These are phyloP conservation scores for Komagataea norvegica DNA, from an alignment of 1,139 yeast species.

Conservation along the genomic window DNA sequence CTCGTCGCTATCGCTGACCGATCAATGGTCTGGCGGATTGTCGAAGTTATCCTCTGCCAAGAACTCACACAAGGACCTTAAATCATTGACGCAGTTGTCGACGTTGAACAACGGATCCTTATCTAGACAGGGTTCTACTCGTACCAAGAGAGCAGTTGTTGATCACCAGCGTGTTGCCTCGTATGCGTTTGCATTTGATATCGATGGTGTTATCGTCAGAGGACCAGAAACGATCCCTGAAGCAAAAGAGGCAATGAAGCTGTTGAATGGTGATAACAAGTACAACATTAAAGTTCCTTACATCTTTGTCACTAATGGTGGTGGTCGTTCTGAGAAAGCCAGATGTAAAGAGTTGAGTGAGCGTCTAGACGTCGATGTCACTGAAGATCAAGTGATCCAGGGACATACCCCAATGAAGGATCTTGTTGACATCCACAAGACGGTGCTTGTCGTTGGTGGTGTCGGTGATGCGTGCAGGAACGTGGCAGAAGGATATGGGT, in stretches of 20 bases:
- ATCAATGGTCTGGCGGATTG: constrained; percentile 48
- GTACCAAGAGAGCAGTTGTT: constrained; percentile 47
- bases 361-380: constrained; percentile 54
- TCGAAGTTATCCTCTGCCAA: constrained; percentile 20
- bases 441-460: constrained; percentile 82
- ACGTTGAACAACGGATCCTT: constrained; percentile 7
- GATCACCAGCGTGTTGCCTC: constrained; percentile 73
- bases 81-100: constrained; percentile 20
- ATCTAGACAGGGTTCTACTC: constrained; percentile 48
- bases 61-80: constrained; percentile 41
- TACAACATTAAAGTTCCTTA: constrained; percentile 81
- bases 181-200: constrained; percentile 83
- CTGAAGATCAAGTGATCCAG: constrained; percentile 76
- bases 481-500: constrained; percentile 75
- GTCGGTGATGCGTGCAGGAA: constrained; percentile 76
- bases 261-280: constrained; percentile 72
- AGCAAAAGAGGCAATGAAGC: constrained; percentile 62
- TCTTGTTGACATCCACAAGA: constrained; percentile 57
- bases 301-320: constrained; percentile 84
- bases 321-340: constrained; percentile 73
- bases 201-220: constrained; percentile 76
- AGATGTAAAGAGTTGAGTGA: constrained; percentile 65
- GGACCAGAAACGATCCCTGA: constrained; percentile 79
- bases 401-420: constrained; percentile 90
- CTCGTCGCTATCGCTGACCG: constrained; percentile 67